Base-by-base conservation (phyloP, 345 rosid species). In the Brassica incana region DNA sequence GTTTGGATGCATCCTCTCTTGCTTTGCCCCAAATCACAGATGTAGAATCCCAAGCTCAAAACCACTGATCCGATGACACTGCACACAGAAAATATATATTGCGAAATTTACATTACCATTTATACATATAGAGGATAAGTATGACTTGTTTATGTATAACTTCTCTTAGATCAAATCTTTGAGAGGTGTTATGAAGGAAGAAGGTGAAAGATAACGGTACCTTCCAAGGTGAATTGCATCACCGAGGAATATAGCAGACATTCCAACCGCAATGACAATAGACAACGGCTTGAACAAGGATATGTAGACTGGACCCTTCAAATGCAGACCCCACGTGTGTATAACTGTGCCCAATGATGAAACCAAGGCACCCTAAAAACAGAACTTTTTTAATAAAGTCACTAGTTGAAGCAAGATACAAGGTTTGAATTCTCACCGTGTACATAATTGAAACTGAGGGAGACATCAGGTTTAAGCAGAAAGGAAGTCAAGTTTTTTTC, bases 271-370 rank as follows among this genome's bases (percentile, higher is more conserved):
- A 65, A 78, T 80, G 8, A 73, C 84, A 40, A 84, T 80, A 29
- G 87, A 80, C 43, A 86, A 29, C 0, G 88, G 88, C 76, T 69
- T 86, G 73, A 86, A 86, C 66, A 36, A 76, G 12, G 86, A 77
- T 36, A 84, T 38, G 48, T 84, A 86, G 14, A 84, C 85, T 2
- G 88, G 86, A 11, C 88, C 89, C n/a, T 83, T 83, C 76, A 79
- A 30, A 65, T 45, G 84, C 45, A 87, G 63, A 33, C 81, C 83
- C 84, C 85, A 83, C 27, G 84, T 63, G 64, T 85, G 85, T 33
- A 68, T 73, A 32, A 65, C 54, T 27, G 65, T 10, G 40, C 64
- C 33, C 1, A 80, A 38, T 14, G 65, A 48, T 36, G 71, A 18
- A 20, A 77, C 71, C 16, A 80, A 36, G 18, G 20, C 68, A 56